phyloP scores from a whole-genome alignment of 192 early-diverging fungal genomes.

The Podila epicladia region DNA sequence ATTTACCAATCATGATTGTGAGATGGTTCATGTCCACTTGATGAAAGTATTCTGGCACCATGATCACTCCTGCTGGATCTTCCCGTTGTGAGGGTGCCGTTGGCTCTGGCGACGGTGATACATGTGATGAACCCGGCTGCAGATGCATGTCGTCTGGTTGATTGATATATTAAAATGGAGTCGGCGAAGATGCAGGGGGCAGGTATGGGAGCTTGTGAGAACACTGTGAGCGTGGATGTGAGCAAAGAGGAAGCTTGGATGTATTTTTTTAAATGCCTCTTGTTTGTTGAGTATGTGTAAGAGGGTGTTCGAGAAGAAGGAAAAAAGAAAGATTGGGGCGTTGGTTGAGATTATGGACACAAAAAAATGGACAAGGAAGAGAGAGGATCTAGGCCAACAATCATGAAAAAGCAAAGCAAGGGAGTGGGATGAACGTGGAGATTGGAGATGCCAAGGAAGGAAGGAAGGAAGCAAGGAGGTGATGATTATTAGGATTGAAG shows the following conservation, averaged over 20 bases:
- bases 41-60: slow-evolving; percentile 57
- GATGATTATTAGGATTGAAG: background rate
- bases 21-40: slow-evolving; percentile 59
- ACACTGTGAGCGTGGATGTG: background rate
- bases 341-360: background rate
- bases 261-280: background rate
- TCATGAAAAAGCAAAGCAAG: background rate
- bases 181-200: background rate
- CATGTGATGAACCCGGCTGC: slow-evolving; percentile 28
- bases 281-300: background rate
- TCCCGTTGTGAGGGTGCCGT: slow-evolving; percentile 23
- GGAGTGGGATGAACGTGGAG: background rate
- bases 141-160: slow-evolving; percentile 28
- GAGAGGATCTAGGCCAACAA: slow-evolving; percentile 7
- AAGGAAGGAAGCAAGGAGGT: background rate
- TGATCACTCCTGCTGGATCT: slow-evolving; percentile 42
- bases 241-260: background rate
- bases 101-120: slow-evolving; percentile 49
- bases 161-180: background rate
- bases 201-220: background rate
- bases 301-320: background rate
- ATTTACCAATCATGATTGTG: slow-evolving; percentile 61
- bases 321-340: background rate
- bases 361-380: background rate
- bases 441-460: background rate